Evolutionary conservation across 257 asterid species (phyloP).

Genomic region (Plantago ovata): DNA sequence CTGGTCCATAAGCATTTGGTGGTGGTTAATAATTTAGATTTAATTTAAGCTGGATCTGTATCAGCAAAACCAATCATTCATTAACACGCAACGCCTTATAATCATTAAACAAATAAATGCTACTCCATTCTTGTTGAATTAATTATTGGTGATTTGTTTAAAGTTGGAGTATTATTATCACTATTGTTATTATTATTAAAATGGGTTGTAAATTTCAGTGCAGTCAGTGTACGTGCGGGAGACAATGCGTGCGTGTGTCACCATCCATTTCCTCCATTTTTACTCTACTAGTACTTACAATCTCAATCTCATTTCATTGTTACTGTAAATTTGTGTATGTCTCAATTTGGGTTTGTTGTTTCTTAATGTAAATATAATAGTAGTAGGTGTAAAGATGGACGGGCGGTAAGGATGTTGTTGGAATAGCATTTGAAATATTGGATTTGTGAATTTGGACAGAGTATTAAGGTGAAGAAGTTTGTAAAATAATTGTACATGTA

Average conservation of each 20-base stretch:
- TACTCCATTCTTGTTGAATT: background rate
- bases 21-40: too few relatives aligned
- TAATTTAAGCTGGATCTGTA: background rate
- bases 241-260: constrained; percentile 11
- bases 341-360: too few relatives aligned
- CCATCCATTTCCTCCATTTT: background rate
- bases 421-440: too few relatives aligned
- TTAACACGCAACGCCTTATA: constrained; percentile 18
- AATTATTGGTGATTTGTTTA: background rate
- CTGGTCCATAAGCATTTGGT: constrained; percentile 7
- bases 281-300: too few relatives aligned
- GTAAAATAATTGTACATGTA: too few relatives aligned
- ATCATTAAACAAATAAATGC: background rate
- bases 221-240: constrained; percentile 29
- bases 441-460: too few relatives aligned
- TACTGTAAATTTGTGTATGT: too few relatives aligned
- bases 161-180: background rate
- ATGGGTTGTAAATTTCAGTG: constrained; percentile 16
- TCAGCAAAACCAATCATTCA: constrained; percentile 10
- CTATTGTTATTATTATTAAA: background rate
- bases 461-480: too few relatives aligned
- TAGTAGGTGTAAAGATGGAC: too few relatives aligned
- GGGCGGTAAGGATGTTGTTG: too few relatives aligned
- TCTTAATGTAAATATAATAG: background rate
- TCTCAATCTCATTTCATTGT: too few relatives aligned